phyloP scores from a whole-genome alignment of 257 asterid genomes.

The Solanum dulcamara region DNA sequence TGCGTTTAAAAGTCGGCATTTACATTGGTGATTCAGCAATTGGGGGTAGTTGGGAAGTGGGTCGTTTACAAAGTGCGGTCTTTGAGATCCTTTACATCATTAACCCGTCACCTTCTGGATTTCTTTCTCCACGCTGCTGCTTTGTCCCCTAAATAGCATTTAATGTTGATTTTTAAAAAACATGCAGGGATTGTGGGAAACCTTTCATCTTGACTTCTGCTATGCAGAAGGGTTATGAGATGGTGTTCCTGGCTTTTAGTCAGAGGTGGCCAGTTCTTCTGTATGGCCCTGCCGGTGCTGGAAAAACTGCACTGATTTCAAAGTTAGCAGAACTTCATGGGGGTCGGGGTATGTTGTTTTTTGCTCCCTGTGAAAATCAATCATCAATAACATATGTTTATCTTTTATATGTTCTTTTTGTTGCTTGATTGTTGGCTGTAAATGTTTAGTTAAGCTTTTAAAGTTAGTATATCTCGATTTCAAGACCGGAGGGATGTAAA shows the following conservation, averaged over 20 bases:
- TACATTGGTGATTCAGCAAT: neutral
- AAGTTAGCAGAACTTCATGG: slow-evolving; percentile 52
- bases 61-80: neutral
- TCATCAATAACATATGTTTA: neutral
- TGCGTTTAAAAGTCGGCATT: neutral
- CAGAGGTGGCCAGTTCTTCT: slow-evolving; percentile 97
- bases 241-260: slow-evolving; percentile 73
- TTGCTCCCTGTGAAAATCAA: neutral
- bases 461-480: neutral
- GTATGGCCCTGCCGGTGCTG: slow-evolving; percentile 86
- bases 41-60: neutral
- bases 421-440: neutral
- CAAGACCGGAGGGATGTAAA: neutral
- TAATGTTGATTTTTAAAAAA: neutral
- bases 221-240: slow-evolving; percentile 55
- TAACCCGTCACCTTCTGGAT: neutral
- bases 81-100: neutral
- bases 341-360: slow-evolving; percentile 8
- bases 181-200: slow-evolving; percentile 35
- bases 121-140: neutral
- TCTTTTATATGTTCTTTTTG: neutral
- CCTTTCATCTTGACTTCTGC: slow-evolving; percentile 66
- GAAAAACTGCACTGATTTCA: slow-evolving; percentile 71
- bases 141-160: neutral
- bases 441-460: neutral